phyloP scores from a whole-genome alignment of 2,329 filamentous ascomycete species.

The Aspergillus pseudotamarii region DNA sequence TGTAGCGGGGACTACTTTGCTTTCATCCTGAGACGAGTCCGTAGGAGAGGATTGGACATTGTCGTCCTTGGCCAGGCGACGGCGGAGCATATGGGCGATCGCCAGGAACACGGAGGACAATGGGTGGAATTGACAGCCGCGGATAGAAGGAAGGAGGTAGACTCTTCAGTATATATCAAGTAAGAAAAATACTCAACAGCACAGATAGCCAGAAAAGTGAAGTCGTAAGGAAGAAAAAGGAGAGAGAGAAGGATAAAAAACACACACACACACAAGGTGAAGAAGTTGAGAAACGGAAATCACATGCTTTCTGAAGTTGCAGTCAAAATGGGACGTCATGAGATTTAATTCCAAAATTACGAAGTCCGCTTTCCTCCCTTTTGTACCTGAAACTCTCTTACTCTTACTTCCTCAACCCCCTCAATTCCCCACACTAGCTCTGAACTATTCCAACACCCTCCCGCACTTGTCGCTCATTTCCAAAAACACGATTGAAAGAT shows the following conservation, averaged over 20 bases:
- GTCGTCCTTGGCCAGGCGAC: slow-evolving; percentile 44
- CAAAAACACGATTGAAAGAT: background rate
- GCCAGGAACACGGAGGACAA: slow-evolving; percentile 11
- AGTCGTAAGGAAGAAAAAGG: background rate
- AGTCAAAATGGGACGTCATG: slow-evolving; percentile 4
- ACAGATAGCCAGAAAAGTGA: background rate
- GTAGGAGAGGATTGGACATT: slow-evolving; percentile 27
- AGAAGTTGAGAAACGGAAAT: slow-evolving; percentile 11
- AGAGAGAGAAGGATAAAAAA: background rate
- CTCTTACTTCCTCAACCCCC: background rate
- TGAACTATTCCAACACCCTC: background rate
- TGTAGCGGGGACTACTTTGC: slow-evolving; percentile 8
- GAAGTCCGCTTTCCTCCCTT: too few species aligned
- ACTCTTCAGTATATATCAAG: background rate
- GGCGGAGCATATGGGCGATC: slow-evolving; percentile 41
- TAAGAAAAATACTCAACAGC: background rate
- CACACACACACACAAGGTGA: background rate
- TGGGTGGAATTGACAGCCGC: background rate
- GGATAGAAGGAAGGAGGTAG: background rate
- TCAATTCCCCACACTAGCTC: background rate
- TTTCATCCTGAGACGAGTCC: slow-evolving; percentile 3
- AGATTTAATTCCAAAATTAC: background rate
- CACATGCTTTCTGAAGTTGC: slow-evolving; percentile 13
- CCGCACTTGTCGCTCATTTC: background rate
- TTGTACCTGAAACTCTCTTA: background rate